These are phyloP conservation scores for Candida nanaspora DNA, from an alignment of 805 yeast species.

Conservation along the genomic window DNA sequence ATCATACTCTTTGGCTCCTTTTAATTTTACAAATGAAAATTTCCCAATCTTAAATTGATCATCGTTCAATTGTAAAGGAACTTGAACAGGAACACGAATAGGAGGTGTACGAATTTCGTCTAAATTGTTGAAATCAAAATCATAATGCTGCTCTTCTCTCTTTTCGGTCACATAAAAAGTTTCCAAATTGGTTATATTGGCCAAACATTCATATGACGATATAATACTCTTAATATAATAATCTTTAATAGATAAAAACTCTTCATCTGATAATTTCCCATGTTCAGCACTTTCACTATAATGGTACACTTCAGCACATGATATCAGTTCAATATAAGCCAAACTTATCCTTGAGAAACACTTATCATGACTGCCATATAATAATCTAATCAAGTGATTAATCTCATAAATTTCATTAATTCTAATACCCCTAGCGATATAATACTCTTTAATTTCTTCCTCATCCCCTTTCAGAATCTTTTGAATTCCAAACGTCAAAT, in stretches of 20 bases:
- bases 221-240: slow-evolving; percentile 4
- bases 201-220: slow-evolving; percentile 12
- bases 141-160: neutral
- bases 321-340: neutral
- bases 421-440: slow-evolving; percentile 5
- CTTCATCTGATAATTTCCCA: neutral
- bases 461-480: slow-evolving; percentile 1
- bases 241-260: neutral
- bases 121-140: neutral
- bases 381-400: neutral
- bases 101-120: neutral
- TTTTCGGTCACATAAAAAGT: neutral
- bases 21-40: neutral
- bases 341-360: neutral
- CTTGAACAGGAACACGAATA: neutral
- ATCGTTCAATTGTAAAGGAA: neutral
- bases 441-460: slow-evolving; percentile 6
- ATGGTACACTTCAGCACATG: neutral
- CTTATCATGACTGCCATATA: slow-evolving; percentile 1
- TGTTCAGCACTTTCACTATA: neutral
- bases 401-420: neutral
- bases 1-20: neutral
- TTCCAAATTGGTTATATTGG: slow-evolving; percentile 8
- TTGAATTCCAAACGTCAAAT: slow-evolving; percentile 14
- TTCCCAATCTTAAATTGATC: neutral